A percentile compares a stretch with the other conserved stretches of the same genome.
These are phyloP conservation scores for Heracleum sosnowskyi DNA, from an alignment of 129 eudicot genomes.

Conservation along the genomic window DNA sequence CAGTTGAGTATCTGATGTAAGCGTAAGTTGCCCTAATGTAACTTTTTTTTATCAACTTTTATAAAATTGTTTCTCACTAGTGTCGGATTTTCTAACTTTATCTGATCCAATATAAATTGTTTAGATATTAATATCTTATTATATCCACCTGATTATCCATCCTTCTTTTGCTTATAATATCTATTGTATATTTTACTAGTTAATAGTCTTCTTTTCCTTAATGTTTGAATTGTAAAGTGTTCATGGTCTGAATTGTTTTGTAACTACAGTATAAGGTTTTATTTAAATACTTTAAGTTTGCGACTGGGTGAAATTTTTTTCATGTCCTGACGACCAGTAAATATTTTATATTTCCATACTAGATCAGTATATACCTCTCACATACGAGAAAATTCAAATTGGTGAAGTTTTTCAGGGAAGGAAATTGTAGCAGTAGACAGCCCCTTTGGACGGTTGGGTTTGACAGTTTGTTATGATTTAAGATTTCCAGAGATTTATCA, in stretches of 20 bases:
- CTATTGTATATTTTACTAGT: not conserved
- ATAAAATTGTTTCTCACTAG: not conserved
- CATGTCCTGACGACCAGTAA: not conserved
- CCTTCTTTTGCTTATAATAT: not conserved
- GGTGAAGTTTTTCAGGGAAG: constrained; percentile 42
- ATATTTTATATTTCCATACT: not conserved
- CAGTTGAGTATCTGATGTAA: not conserved
- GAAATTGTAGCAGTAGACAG: constrained; percentile 74
- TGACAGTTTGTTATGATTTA: constrained; percentile 92
- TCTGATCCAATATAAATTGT: not conserved
- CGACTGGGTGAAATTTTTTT: not conserved
- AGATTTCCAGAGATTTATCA: constrained; percentile 92
- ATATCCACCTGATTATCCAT: not conserved
- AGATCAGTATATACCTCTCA: constrained; percentile 3
- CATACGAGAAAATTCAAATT: constrained; percentile 14
- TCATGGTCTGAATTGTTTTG: not conserved
- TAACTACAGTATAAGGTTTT: not conserved
- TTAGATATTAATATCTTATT: not conserved
- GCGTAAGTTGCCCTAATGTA: not conserved
- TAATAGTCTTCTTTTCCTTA: not conserved
- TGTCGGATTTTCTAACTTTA: not conserved
- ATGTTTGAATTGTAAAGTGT: not conserved
- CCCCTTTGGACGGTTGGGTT: constrained; percentile 86
- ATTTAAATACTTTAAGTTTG: not conserved
- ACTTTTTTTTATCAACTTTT: not conserved